Conservation (phyloP, 2,329 filamentous ascomycete genomes). For the Atkinsonella texensis region DNA sequence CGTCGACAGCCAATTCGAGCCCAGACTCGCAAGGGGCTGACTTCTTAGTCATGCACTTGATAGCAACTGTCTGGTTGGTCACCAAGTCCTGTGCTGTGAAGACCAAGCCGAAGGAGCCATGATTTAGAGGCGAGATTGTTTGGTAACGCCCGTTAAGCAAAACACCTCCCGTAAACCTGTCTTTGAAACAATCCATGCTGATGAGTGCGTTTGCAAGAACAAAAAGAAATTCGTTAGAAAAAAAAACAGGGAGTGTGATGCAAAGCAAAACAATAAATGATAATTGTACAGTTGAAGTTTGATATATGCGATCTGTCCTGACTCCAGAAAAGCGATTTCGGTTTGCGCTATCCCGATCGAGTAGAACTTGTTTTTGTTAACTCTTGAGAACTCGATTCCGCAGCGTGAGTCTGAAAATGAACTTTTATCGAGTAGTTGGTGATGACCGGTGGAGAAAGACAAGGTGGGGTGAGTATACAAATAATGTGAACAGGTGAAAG, state of each 20-base stretch:
- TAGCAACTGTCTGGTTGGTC: constrained; percentile 72
- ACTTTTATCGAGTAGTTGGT: not conserved
- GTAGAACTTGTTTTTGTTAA: not conserved
- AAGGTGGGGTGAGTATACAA: constrained; percentile 22
- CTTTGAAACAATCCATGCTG: constrained; percentile 72
- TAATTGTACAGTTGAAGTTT: constrained; percentile 19
- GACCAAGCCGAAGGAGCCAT: constrained; percentile 98
- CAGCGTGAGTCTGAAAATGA: not conserved
- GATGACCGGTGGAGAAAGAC: not conserved
- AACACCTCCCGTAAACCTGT: constrained; percentile 67
- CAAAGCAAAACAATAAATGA: constrained; percentile 5
- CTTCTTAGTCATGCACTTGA: constrained; percentile 92
- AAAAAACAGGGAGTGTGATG: constrained; percentile 8
- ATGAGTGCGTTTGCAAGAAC: not conserved
- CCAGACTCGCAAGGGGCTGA: constrained; percentile 47
- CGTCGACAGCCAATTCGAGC: constrained; percentile 61
- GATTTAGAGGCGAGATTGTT: constrained; percentile 88
- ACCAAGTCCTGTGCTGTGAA: constrained; percentile 76
- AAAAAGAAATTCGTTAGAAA: constrained; percentile 9
- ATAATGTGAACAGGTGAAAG: constrained; percentile 12
- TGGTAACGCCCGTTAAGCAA: constrained; percentile 81
- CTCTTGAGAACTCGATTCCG: not conserved
- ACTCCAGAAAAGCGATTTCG: constrained; percentile 1
- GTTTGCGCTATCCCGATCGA: not conserved
- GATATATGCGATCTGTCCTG: constrained; percentile 8